These are phyloP conservation scores for Termitomyces sp. DNA, from an alignment of 768 basidiomycete species.

Conservation along the genomic window DNA sequence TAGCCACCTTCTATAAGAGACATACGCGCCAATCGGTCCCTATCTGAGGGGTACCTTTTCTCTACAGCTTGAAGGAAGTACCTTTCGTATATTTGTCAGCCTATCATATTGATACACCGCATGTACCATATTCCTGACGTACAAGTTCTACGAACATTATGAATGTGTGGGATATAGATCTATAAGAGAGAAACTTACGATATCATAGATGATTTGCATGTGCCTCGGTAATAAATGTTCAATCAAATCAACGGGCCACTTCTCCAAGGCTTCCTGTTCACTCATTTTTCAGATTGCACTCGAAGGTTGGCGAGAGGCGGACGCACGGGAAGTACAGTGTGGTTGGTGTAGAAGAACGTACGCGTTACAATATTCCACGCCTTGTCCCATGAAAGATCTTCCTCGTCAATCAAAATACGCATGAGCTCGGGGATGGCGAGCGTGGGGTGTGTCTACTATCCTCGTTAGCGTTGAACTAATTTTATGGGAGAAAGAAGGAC, in stretches of 20 bases:
- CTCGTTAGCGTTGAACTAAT: background rate
- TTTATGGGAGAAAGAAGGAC: background rate
- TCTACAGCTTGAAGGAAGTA: constrained; percentile 84
- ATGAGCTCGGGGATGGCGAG: constrained; percentile 93
- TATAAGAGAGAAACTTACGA: constrained; percentile 41
- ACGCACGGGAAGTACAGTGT: constrained; percentile 84
- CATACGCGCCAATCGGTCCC: constrained; percentile 78
- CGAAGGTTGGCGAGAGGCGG: background rate
- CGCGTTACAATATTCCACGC: constrained; percentile 90
- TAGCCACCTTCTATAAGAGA: constrained; percentile 79
- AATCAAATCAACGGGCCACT: constrained; percentile 88
- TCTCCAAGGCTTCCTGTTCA: constrained; percentile 73
- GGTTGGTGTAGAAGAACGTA: constrained; percentile 96
- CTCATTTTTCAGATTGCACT: background rate
- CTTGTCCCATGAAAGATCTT: constrained; percentile 73
- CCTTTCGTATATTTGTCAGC: constrained; percentile 21
- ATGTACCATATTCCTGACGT: constrained; percentile 8
- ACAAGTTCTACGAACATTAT: constrained; percentile 41
- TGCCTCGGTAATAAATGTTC: constrained; percentile 84
- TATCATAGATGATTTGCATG: constrained; percentile 72
- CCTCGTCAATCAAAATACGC: constrained; percentile 89
- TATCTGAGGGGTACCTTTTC: constrained; percentile 84
- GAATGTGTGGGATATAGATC: background rate
- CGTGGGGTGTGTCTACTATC: constrained; percentile 81
- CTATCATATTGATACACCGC: background rate